Conservation (phyloP, 345 rosid genomes). For the Balakata baccata region DNA sequence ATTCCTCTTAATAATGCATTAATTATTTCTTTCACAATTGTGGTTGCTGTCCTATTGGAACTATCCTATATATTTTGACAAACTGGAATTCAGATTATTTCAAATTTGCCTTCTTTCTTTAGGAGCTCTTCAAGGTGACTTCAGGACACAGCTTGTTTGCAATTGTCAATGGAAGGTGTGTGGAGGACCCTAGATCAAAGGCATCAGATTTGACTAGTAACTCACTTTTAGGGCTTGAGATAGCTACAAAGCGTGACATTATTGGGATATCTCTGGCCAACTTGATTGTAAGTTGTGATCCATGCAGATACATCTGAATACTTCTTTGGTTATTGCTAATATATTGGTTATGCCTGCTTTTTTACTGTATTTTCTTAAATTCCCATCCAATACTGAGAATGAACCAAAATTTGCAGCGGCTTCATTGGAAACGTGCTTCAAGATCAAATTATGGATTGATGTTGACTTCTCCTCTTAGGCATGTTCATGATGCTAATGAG, state of each 20-base stretch:
- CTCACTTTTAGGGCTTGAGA: conserved; percentile 74
- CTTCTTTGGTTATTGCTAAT: neutral
- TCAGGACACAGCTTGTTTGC: conserved; percentile 86
- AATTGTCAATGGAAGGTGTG: conserved; percentile 79
- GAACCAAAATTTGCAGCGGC: conserved; percentile 53
- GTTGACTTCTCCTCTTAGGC: conserved; percentile 86
- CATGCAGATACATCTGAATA: conserved; percentile 1
- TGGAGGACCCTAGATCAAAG: conserved; percentile 81
- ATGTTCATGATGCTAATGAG: conserved; percentile 36
- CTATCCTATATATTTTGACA: neutral
- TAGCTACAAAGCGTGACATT: conserved; percentile 77
- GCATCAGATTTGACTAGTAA: conserved; percentile 83
- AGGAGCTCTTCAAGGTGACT: conserved; percentile 79
- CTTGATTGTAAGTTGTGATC: conserved; percentile 63
- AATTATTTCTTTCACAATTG: too few species aligned
- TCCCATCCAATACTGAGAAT: neutral
- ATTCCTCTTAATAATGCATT: too few species aligned
- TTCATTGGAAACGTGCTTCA: conserved; percentile 89
- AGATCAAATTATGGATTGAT: conserved; percentile 74
- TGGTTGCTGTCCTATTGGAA: neutral
- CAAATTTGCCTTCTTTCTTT: conserved; percentile 14
- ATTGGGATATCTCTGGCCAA: conserved; percentile 92
- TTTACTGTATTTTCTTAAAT: neutral
- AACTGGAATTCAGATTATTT: neutral
- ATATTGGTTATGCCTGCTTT: neutral